Percentiles rank a stretch among this genome's conserved stretches.
phyloP scores from a whole-genome alignment of 257 asterid genomes.

The Solanum corneliomulleri region DNA sequence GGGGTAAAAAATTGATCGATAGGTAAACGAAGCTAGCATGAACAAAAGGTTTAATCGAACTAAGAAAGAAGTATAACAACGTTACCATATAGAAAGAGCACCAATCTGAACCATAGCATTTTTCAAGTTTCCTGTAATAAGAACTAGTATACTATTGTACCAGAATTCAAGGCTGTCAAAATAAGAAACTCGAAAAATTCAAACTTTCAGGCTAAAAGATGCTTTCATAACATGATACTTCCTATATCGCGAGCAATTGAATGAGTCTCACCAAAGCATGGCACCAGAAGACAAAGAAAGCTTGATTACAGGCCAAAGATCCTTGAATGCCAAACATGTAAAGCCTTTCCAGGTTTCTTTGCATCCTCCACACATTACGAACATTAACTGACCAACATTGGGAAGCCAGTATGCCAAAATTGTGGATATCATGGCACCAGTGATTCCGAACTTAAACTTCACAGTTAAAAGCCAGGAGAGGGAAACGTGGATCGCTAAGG shows the following conservation, averaged over 20 bases:
- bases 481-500: slow-evolving; percentile 33
- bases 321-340: slow-evolving; percentile 41
- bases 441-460: slow-evolving; percentile 33
- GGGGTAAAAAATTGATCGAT: background rate
- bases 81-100: slow-evolving; percentile 70
- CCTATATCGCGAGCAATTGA: background rate
- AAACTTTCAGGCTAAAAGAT: background rate
- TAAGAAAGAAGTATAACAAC: background rate
- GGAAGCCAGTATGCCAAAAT: slow-evolving; percentile 69
- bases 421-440: slow-evolving; percentile 60
- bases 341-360: slow-evolving; percentile 68
- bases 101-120: slow-evolving; percentile 55
- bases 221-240: background rate
- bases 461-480: slow-evolving; percentile 58
- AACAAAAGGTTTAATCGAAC: background rate
- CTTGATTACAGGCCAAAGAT: slow-evolving; percentile 57
- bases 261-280: slow-evolving; percentile 49
- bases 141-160: slow-evolving; percentile 59
- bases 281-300: slow-evolving; percentile 73
- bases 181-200: background rate
- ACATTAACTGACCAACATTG: slow-evolving; percentile 44
- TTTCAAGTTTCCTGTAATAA: slow-evolving; percentile 51
- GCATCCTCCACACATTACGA: slow-evolving; percentile 50
- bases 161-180: slow-evolving; percentile 56
- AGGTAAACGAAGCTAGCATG: background rate